phyloP scores from a whole-genome alignment of 2,329 filamentous ascomycete genomes.

The Pseudopithomyces maydicus region DNA sequence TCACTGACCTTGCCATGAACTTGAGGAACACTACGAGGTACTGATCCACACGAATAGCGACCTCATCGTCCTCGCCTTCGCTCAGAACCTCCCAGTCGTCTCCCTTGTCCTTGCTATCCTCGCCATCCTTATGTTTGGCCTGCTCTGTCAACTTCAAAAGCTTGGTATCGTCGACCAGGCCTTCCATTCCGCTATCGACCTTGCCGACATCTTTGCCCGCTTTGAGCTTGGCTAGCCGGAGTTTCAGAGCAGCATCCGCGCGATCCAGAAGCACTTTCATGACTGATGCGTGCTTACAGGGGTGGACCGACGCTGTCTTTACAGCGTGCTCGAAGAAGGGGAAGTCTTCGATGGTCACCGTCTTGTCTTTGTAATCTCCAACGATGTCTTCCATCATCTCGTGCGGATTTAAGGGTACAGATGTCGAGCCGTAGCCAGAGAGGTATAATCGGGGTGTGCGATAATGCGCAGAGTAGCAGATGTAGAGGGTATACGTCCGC shows the following conservation, averaged over 20 bases:
- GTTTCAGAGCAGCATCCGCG: conserved; percentile 88
- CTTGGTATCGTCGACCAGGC: conserved; percentile 79
- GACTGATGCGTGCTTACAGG: conserved; percentile 94
- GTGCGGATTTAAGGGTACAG: conserved; percentile 79
- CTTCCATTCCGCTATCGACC: conserved; percentile 72
- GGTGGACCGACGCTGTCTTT: conserved; percentile 96
- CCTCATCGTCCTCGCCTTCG: conserved; percentile 69
- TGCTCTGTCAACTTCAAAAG: conserved; percentile 63
- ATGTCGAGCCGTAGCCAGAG: conserved; percentile 81
- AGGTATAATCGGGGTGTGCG: conserved; percentile 94
- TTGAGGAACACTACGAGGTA: conserved; percentile 88
- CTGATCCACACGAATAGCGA: conserved; percentile 85
- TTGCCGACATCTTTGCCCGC: conserved; percentile 61
- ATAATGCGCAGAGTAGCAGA: conserved; percentile 97
- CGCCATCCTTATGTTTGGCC: conserved; percentile 49
- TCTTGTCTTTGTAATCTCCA: conserved; percentile 97
- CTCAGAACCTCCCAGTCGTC: conserved; percentile 68
- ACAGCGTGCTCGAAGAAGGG: conserved; percentile 89
- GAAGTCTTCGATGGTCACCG: conserved; percentile 96
- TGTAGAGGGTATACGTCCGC: conserved; percentile 97
- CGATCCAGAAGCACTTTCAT: conserved; percentile 98
- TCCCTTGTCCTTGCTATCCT: conserved; percentile 38
- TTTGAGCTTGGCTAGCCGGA: conserved; percentile 81
- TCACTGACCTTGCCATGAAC: conserved; percentile 61
- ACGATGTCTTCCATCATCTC: conserved; percentile 97